phyloP scores from a whole-genome alignment of 2,329 filamentous ascomycete genomes.

The Trichoderma cornu-damae region DNA sequence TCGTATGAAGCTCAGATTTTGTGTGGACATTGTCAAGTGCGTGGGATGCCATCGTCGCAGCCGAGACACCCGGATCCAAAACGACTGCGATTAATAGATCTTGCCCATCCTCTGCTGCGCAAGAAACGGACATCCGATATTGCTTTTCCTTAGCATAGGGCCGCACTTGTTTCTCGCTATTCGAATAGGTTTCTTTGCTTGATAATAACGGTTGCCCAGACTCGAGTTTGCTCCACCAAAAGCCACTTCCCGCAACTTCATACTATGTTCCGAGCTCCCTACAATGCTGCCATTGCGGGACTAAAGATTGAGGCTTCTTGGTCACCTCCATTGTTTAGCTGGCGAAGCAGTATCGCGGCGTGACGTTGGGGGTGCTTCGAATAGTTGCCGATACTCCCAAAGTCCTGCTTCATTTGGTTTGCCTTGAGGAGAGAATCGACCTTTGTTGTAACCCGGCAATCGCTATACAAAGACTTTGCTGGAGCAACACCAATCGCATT shows the following conservation, averaged over 20 bases:
- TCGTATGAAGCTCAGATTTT: constrained; percentile 22
- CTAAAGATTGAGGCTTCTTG: constrained; percentile 40
- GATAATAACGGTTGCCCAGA: constrained; percentile 13
- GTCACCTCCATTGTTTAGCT: constrained; percentile 38
- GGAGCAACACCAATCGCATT: constrained; percentile 35
- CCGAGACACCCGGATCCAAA: constrained; percentile 29
- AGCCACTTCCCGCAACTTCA: constrained; percentile 31
- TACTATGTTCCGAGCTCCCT: constrained; percentile 37
- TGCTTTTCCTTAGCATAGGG: constrained; percentile 41
- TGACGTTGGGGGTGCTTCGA: constrained; percentile 29
- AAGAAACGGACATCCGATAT: constrained; percentile 48
- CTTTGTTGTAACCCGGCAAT: constrained; percentile 27
- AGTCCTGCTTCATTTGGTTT: constrained; percentile 18
- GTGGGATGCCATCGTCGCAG: too few species aligned
- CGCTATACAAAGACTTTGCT: constrained; percentile 27
- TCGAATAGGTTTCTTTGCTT: not conserved
- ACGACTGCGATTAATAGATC: constrained; percentile 34
- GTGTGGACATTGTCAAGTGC: too few species aligned
- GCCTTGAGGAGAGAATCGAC: constrained; percentile 25
- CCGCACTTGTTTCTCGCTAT: constrained; percentile 22
- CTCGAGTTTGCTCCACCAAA: constrained; percentile 35
- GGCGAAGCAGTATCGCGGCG: constrained; percentile 28
- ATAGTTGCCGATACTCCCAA: constrained; percentile 31
- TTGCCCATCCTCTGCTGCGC: constrained; percentile 43
- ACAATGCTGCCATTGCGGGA: constrained; percentile 40